Percentiles rank a stretch among this genome's conserved stretches.
Conservation (phyloP, 2,329 filamentous ascomycete genomes). For the Aspergillus aculeatus region DNA sequence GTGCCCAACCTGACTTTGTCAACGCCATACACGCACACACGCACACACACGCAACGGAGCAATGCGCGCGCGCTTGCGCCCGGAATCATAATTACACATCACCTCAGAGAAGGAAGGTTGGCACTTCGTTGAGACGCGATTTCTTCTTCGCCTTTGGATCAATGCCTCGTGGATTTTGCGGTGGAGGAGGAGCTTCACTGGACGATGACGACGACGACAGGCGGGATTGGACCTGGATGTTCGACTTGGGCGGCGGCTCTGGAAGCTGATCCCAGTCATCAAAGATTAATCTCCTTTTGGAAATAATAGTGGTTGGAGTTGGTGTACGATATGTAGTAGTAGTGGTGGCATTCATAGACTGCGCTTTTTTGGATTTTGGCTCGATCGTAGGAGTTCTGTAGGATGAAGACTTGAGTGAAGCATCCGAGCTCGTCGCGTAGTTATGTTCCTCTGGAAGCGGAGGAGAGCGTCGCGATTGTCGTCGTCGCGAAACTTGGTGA, state of each 20-base stretch:
- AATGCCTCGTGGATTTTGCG: slow-evolving; percentile 15
- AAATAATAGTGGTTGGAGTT: slow-evolving; percentile 15
- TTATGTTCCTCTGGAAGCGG: too few species aligned
- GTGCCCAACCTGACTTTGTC: neutral
- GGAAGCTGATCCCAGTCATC: slow-evolving; percentile 41
- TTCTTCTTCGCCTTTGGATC: slow-evolving; percentile 36
- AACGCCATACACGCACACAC: neutral
- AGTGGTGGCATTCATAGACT: slow-evolving; percentile 12
- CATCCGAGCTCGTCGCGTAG: neutral
- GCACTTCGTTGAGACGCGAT: slow-evolving; percentile 44
- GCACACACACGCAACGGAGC: neutral
- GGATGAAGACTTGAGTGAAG: neutral
- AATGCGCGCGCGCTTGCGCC: neutral
- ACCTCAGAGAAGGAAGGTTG: slow-evolving; percentile 43
- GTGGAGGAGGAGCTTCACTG: slow-evolving; percentile 11
- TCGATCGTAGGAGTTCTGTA: neutral
- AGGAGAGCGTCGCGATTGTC: too few species aligned
- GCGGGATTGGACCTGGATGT: slow-evolving; percentile 22
- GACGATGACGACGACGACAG: slow-evolving; percentile 12
- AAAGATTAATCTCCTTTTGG: slow-evolving; percentile 35
- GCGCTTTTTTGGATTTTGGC: slow-evolving; percentile 9
- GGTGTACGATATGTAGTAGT: slow-evolving; percentile 6
- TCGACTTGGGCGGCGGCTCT: slow-evolving; percentile 28
- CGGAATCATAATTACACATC: neutral
- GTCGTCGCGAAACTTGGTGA: too few species aligned